These are phyloP conservation scores for Saturnispora diversa DNA, from an alignment of 805 yeast species.

Conservation along the genomic window DNA sequence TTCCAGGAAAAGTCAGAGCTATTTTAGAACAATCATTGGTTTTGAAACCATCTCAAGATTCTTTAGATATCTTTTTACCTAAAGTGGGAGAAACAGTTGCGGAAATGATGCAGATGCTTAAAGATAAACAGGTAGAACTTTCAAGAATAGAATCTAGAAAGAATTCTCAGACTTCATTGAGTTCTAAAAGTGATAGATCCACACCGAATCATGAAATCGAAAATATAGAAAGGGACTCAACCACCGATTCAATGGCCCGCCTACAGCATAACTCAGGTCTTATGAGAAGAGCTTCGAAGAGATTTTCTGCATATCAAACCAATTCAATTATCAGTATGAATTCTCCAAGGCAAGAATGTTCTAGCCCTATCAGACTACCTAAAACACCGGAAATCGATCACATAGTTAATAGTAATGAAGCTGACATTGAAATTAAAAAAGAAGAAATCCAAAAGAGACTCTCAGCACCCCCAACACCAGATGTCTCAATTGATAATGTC, in stretches of 20 bases:
- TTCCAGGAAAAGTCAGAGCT: conserved; percentile 70
- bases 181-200: background rate
- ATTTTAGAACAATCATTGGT: conserved; percentile 83
- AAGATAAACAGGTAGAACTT: conserved; percentile 58
- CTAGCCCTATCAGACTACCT: conserved; percentile 14
- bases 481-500: conserved; percentile 9
- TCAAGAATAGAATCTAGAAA: conserved; percentile 14
- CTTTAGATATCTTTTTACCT: conserved; percentile 73
- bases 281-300: conserved; percentile 85
- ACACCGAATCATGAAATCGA: background rate
- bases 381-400: conserved; percentile 23
- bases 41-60: conserved; percentile 75
- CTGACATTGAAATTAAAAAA: conserved; percentile 20
- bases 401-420: conserved; percentile 20
- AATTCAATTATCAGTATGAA: conserved; percentile 26
- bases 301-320: conserved; percentile 85
- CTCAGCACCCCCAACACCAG: conserved; percentile 5
- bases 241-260: conserved; percentile 57
- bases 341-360: conserved; percentile 9
- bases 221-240: background rate
- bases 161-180: conserved; percentile 5
- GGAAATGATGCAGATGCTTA: conserved; percentile 66
- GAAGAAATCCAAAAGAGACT: conserved; percentile 7
- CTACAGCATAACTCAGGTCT: conserved; percentile 76
- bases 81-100: conserved; percentile 80